Evolutionary conservation across 306 rosid species (phyloP), one percentile per base, ranked within the genome.

Genomic region (Vachellia collinsii): DNA sequence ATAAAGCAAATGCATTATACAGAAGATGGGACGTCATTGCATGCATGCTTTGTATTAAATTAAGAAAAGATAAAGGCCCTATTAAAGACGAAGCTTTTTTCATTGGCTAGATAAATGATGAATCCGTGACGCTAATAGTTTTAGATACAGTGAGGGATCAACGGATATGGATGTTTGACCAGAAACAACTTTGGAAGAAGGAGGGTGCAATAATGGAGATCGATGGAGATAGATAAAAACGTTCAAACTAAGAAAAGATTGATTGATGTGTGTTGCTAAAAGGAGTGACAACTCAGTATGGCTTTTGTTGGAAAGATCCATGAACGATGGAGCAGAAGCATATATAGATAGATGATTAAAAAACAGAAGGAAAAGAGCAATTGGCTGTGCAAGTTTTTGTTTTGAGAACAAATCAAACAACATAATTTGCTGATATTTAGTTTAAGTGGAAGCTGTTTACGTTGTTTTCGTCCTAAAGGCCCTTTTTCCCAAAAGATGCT

Each of bases 121-220:
- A 20, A 54, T 70, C 5, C 22, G 74, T 43, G 56, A 42, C 19
- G 17, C 43, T 64, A 7, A 14, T 34, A 34, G 36, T 64, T 3
- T 68, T 4, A 20, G 6, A 16, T 53, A 53, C 19, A 53, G 11
- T 7, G 72, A 39, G 51, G 44, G 72, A 42, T n/a, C n/a, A n/a
- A 43, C 22, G 38, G 36, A 58, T 4, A 11, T 3, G 38, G 36
- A 70, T 20, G 8, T 43, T 70, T 70, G 74, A 70, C 74, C 39
- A 11, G 5, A 69, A n/a, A 43, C 10, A 22, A 9, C 53, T 69
- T 68, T 68, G 11, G 14, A 23, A 12, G 48, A 66, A 66, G 36
- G 41, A 19, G 23, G 48, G 50, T 42, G 38, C 74, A 70, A 70
- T 44, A 70, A 70, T 70, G 3, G 20, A 70, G 74, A 70, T 43